Evolutionary conservation across 441 rosid species (phyloP).

Genomic region (Omphalea diandra): DNA sequence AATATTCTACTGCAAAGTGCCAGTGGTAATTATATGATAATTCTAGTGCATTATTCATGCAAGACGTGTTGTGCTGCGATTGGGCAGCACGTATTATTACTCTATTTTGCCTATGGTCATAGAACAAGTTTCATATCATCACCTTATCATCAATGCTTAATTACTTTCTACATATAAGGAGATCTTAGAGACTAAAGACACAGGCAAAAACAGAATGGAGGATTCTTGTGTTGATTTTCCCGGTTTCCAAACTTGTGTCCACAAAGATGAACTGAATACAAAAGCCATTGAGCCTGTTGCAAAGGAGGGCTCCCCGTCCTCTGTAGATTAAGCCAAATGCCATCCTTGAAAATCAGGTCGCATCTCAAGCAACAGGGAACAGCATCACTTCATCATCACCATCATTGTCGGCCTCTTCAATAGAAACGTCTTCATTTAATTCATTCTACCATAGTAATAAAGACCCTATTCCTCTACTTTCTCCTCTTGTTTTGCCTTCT

Average conservation of each 20-base stretch:
- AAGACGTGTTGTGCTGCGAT: constrained; percentile 9
- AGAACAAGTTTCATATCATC: not conserved
- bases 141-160: too few relatives aligned
- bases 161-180: too few relatives aligned
- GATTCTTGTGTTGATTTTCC: constrained; percentile 51
- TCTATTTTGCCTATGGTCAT: not conserved
- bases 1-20: constrained; percentile 12
- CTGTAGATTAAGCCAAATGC: constrained; percentile 42
- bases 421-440: constrained; percentile 29
- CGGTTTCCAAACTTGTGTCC: constrained; percentile 50
- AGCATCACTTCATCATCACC: constrained; percentile 22
- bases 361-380: constrained; percentile 18
- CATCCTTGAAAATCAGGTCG: constrained; percentile 10
- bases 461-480: constrained; percentile 75
- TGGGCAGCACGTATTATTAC: not conserved
- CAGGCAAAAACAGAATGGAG: constrained; percentile 32
- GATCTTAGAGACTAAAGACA: constrained; percentile 6
- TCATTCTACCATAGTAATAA: constrained; percentile 44
- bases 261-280: constrained; percentile 50
- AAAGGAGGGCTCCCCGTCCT: constrained; percentile 58
- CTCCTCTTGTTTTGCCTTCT: constrained; percentile 71
- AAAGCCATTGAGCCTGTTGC: constrained; percentile 51
- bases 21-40: constrained; percentile 3
- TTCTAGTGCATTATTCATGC: not conserved
- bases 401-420: constrained; percentile 22